These are phyloP conservation scores for Sclerotinia minor DNA, from an alignment of 2,329 filamentous ascomycete species.

Conservation along the genomic window DNA sequence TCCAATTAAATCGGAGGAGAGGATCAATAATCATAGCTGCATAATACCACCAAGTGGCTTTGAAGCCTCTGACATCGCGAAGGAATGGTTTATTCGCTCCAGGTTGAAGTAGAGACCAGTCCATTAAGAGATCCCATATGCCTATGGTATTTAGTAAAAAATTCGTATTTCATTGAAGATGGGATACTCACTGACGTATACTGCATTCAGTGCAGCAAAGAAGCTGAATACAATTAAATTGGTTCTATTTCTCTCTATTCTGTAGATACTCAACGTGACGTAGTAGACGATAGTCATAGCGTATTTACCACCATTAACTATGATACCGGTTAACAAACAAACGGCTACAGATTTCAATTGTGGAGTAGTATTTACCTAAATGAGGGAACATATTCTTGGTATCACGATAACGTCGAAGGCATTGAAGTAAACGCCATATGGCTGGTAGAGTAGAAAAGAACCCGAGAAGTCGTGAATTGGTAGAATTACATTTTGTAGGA, in stretches of 20 bases:
- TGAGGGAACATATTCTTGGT: constrained; percentile 89
- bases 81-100: constrained; percentile 67
- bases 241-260: constrained; percentile 61
- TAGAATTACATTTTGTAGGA: constrained; percentile 79
- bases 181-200: constrained; percentile 69
- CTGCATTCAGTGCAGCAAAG: constrained; percentile 76
- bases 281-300: constrained; percentile 78
- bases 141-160: constrained; percentile 45
- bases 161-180: too few species aligned
- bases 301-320: constrained; percentile 88
- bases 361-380: constrained; percentile 46
- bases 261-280: constrained; percentile 77
- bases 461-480: constrained; percentile 76
- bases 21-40: constrained; percentile 79
- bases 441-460: constrained; percentile 83
- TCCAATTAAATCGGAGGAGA: constrained; percentile 87
- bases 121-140: constrained; percentile 94
- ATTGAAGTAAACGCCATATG: constrained; percentile 89
- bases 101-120: constrained; percentile 87
- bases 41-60: constrained; percentile 82
- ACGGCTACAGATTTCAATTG: too few species aligned
- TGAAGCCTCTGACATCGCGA: constrained; percentile 77
- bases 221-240: constrained; percentile 73
- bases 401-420: constrained; percentile 83
- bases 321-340: background rate